Conservation (phyloP, 352 stramenopile genomes). For the Globisporangium nunn region DNA sequence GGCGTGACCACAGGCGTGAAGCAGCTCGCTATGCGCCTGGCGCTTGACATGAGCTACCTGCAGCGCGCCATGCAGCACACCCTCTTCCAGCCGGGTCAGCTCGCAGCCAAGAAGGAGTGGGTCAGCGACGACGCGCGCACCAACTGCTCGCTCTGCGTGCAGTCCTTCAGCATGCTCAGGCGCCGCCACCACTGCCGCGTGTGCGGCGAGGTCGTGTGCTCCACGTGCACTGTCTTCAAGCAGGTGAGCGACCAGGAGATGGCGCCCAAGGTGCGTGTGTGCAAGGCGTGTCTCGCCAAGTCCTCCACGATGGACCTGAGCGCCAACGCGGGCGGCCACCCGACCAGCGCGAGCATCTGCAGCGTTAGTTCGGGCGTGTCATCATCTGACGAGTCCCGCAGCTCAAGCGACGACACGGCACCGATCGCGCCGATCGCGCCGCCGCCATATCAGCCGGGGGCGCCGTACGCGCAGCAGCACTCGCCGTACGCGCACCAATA, state of each 20-base stretch:
- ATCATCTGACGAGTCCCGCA: slow-evolving; percentile 33
- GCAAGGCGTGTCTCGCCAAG: slow-evolving; percentile 72
- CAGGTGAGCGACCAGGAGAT: slow-evolving; percentile 47
- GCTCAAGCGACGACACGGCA: slow-evolving; percentile 14
- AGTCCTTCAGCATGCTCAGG: slow-evolving; percentile 75
- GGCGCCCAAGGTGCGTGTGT: slow-evolving; percentile 61
- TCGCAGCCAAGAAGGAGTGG: slow-evolving; percentile 71
- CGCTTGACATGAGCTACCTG: slow-evolving; percentile 45
- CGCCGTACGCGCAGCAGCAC: neutral
- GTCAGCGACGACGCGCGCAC: slow-evolving; percentile 69
- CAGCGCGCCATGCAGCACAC: slow-evolving; percentile 63
- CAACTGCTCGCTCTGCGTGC: slow-evolving; percentile 77
- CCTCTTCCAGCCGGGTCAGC: slow-evolving; percentile 50
- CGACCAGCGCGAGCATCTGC: slow-evolving; percentile 17
- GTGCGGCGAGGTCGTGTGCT: slow-evolving; percentile 85
- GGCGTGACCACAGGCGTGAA: slow-evolving; percentile 68
- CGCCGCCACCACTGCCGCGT: slow-evolving; percentile 82
- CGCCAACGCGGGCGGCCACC: slow-evolving; percentile 1
- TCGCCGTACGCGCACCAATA: neutral
- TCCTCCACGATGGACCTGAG: slow-evolving; percentile 23
- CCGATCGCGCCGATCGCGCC: slow-evolving; percentile 4
- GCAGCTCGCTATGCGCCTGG: slow-evolving; percentile 53
- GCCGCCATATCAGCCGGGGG: neutral
- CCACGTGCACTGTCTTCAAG: slow-evolving; percentile 73
- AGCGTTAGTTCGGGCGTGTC: slow-evolving; percentile 43